phyloP scores from a whole-genome alignment of 2,329 filamentous ascomycete species.

The Phoma sp. region DNA sequence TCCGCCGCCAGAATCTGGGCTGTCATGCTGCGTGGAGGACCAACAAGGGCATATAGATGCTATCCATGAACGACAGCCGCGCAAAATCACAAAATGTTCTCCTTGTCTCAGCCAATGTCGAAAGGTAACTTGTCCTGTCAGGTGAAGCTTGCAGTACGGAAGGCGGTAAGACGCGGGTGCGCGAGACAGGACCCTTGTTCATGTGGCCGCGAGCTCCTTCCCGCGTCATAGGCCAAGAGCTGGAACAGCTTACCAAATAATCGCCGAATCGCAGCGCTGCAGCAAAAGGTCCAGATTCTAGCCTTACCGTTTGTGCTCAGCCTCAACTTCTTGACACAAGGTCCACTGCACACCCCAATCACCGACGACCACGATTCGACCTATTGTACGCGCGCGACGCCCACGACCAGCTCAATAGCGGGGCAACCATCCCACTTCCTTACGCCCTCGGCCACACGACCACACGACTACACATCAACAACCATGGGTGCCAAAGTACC shows the following conservation, averaged over 20 bases:
- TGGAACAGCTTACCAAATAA: constrained; percentile 14
- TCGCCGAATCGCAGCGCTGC: constrained; percentile 11
- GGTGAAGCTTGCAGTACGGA: constrained; percentile 20
- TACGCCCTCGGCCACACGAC: constrained; percentile 16
- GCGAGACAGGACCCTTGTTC: constrained; percentile 11
- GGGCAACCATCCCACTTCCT: constrained; percentile 40
- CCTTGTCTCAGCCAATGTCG: constrained; percentile 11
- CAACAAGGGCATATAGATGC: constrained; percentile 32
- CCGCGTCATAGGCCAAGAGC: constrained; percentile 19
- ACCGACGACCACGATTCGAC: constrained; percentile 4
- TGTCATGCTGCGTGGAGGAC: constrained; percentile 70
- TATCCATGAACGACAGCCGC: constrained; percentile 19
- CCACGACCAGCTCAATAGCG: constrained; percentile 33
- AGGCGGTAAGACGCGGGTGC: constrained; percentile 24
- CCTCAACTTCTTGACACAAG: constrained; percentile 6
- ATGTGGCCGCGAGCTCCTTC: constrained; percentile 9
- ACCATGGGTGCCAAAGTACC: constrained; percentile 78
- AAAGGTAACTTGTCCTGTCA: constrained; percentile 30
- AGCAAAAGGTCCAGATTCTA: constrained; percentile 9
- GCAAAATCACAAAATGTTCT: neutral
- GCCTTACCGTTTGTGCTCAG: constrained; percentile 3
- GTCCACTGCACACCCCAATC: neutral
- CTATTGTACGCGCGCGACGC: constrained; percentile 12
- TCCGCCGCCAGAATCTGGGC: constrained; percentile 88
- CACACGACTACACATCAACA: constrained; percentile 17